Evolutionary conservation across 805 yeast genomes (phyloP), one percentile per base, ranked within the genome.

Genomic region (Wickerhamia fluorescens): DNA sequence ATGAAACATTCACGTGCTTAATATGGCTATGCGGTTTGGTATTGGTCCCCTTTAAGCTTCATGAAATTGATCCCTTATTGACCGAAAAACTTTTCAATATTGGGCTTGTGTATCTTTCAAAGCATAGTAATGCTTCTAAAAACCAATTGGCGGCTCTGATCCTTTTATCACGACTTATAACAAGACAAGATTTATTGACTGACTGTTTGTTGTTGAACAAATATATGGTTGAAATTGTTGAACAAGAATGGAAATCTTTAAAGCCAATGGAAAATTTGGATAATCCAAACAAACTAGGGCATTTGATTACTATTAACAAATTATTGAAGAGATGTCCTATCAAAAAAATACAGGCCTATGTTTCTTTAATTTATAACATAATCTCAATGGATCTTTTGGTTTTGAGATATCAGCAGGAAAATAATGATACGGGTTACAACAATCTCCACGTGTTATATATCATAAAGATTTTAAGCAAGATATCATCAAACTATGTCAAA

Each of bases 1-100:
- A 40, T 31, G 61, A 57, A 29, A 30, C 35, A 1, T 59, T 56
- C 33, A 26, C 78, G 7, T 45, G 75, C 23, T 51, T 86, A 6
- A 57, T 81, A 3, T 88, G 95, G 95, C 61, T 85, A 7, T 68
- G 79, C 0, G 73, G 78, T 7, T 55, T 87, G 14, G 68, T 76
- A 0, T 56, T 82, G n/a, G 73, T 78, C 0, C 96, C 97, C 0
- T 87, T 88, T 45, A 66, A 72, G 2, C 56, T 88, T 15, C 53
- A 50, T 1, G 37, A 53, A 0, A 51, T 78, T 10, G 37, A 47
- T 3, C 33, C 45, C 0, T 32, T 51, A 0, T 49, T 70, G 5
- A 43, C 68, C 4, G 37, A 42, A 1, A 30, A 47, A 2, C 41
- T 78, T 2, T 66, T 60, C 24, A 34, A 40, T 0, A 36, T 67